Base-by-base conservation (phyloP, 345 rosid species). In the Crucihimalaya himalaica region DNA sequence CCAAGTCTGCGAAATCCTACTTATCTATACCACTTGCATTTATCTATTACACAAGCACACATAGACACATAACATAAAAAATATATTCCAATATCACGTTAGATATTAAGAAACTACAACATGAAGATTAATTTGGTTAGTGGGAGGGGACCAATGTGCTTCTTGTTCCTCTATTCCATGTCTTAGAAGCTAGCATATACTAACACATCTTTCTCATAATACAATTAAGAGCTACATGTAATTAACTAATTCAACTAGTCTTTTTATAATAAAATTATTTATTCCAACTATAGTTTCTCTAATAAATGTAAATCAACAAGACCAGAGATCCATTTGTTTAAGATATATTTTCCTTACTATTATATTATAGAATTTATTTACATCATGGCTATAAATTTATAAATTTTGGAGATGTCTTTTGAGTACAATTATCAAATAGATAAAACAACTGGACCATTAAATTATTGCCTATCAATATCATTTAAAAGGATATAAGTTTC, bases 111-210 rank as follows among this genome's bases (percentile, higher is more conserved):
- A 62, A 70, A 76, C 3, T 56, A 63, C 53, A 53, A 75, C 52
- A 45, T 62, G 66, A 58, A 2, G 23, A 45, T 28, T 43, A 21
- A 46, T 66, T 57, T 74, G 68, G 53, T 56, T 76, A 70, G 66
- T 76, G 66, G 76, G 75, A 76, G 75, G 75, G 75, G 64, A 68
- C 65, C 79, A 70, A 25, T n/a, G 27, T 27, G 28, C 19, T 63
- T 69, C 27, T 20, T 29, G 71, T 73, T 64, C 65, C 8, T 66
- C 61, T 46, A 27, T 19, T 76, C 42, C 61, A 63, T 63, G 71
- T 63, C 35, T 69, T 35, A 27, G 66, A 70, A 57, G 7, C 66
- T 62, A 42, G 9, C 61, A 45, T 34, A 45, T 34, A 68, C 35
- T 43, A 34, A 57, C 61, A 66, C 68, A 74, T 58, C 42, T 56